A percentile compares a stretch with the other conserved stretches of the same genome.
These are phyloP conservation scores for Eucalyptus pumila DNA, from an alignment of 345 rosid genomes.

Conservation along the genomic window DNA sequence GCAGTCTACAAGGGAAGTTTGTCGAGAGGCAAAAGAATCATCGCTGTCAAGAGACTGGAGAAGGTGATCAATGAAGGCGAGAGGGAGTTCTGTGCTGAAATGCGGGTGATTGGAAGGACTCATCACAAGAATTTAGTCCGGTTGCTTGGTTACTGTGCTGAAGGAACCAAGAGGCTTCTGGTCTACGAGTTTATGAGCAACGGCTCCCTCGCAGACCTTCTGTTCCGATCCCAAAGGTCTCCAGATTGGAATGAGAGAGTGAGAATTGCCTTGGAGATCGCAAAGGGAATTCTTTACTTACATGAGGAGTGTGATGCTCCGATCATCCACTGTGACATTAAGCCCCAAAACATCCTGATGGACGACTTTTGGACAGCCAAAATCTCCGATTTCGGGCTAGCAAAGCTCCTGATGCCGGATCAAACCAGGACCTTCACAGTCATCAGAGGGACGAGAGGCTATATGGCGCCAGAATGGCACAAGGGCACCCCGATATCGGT, in stretches of 20 bases:
- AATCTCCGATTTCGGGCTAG: not conserved
- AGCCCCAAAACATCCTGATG: not conserved
- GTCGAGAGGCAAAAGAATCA: not conserved
- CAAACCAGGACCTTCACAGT: not conserved
- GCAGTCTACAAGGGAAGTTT: not conserved
- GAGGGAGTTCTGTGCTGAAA: not conserved
- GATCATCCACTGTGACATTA: not conserved
- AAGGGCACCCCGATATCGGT: not conserved
- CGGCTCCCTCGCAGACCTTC: not conserved
- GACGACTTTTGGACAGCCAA: not conserved
- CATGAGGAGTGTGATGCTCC: not conserved
- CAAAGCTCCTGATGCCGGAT: not conserved
- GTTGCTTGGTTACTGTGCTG: not conserved
- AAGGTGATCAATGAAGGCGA: not conserved
- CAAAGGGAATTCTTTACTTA: accelerated
- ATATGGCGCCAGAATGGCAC: not conserved
- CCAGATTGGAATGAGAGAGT: not conserved
- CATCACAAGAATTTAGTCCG: not conserved
- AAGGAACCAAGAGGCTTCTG: accelerated
- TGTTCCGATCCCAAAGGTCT: not conserved
- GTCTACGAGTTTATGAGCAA: not conserved
- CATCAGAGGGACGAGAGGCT: not conserved
- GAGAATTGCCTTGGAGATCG: not conserved
- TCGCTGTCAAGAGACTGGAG: not conserved
- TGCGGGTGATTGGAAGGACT: accelerated